Evolutionary conservation across 2,329 filamentous ascomycete genomes (phyloP), one percentile per base, ranked within the genome.

Genomic region (Karstenula rhodostoma): DNA sequence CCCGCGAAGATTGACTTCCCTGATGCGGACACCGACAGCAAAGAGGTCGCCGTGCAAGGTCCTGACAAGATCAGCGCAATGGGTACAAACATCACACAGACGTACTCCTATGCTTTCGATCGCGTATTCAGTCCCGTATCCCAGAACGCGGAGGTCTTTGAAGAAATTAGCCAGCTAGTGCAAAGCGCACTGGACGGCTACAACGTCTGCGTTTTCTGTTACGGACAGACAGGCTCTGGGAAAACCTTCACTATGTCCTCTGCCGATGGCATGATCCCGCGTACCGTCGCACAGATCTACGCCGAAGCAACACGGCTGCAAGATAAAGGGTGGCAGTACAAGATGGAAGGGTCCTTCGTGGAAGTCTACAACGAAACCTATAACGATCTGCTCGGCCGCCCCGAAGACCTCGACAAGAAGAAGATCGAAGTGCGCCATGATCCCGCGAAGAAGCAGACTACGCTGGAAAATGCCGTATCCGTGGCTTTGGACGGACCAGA

Each of bases 361-460:
- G 95, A 99, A 75, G 95, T 99, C 6, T 99, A 99, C 86, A 98
- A 99, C 65, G 95, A 99, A 76, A 95, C 96, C 63, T 85, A 99
- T 64, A 93, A 97, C 74, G 95, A 99, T 76, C 81, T 99, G 15
- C 86, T 99, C 3, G 89, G 89, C 13, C 86, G 85, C 57, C 87
- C 90, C 0, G 89, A 90, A 57, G 85, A 89, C 22, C 84, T 93
- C 53, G 87, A 89, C 64, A 92, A 90, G 80, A 92, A 90, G 79
- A 96, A 92, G 79, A 90, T 94, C 52, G 92, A 96, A 70, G 94
- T 97, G 59, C 88, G 91, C 1, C 95, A 98, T 67, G 94, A 98
- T 71, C 87, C 93, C 44, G 81, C 84, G 37, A 91, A 89, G 68
- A 92, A 92, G 79, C 91, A 93, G 76, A 97, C 94, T 0, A 90